Evolutionary conservation across 2,329 filamentous ascomycete species (phyloP), one percentile per base, ranked within the genome.

Genomic region (Grosmannia serpens): DNA sequence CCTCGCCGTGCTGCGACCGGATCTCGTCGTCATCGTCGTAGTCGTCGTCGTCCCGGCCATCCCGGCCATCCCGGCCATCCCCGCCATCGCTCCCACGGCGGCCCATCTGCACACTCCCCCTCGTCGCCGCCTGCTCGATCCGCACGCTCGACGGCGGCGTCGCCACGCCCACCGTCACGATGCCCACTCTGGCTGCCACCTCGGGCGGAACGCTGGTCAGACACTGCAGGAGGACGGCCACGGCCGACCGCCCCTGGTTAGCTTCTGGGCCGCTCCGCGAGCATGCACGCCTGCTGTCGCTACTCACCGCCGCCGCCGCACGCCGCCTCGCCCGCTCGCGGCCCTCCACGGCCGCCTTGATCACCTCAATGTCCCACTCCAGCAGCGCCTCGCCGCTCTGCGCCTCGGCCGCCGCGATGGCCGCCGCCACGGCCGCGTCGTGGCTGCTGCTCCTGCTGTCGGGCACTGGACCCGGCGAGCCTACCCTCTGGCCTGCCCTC

Each of bases 311-410:
- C 13, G 8, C 26, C n/a, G 31, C 46, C 53, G 31, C n/a, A n/a
- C n/a, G n/a, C n/a, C n/a, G n/a, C n/a, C n/a, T n/a, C n/a, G n/a
- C n/a, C n/a, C n/a, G n/a, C n/a, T n/a, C n/a, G n/a, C n/a, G n/a
- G 26, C 38, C 31, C 47, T 50, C 59, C 17, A 50, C n/a, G 58
- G 59, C 59, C 58, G 62, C 62, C 60, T 60, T 58, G 51, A 63
- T 59, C 5, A 35, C 57, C 47, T 62, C 59, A 17, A 57, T 46
- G 53, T 63, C 62, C 62, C 62, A 63, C 31, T 55, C 50, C 35
- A 62, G 47, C 10, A 62, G 54, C 20, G 53, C 53, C 35, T 61
- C 56, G n/a, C 57, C 60, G 9, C 53, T 7, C 41, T 44, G 4
- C 44, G 41, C n/a, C 9, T 41, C 38, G 4, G 57, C 59, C 10